Percentiles rank a stretch among this genome's conserved stretches.
Conservation (phyloP, 202 grass and related monocot species). For the Panicum virgatum region DNA sequence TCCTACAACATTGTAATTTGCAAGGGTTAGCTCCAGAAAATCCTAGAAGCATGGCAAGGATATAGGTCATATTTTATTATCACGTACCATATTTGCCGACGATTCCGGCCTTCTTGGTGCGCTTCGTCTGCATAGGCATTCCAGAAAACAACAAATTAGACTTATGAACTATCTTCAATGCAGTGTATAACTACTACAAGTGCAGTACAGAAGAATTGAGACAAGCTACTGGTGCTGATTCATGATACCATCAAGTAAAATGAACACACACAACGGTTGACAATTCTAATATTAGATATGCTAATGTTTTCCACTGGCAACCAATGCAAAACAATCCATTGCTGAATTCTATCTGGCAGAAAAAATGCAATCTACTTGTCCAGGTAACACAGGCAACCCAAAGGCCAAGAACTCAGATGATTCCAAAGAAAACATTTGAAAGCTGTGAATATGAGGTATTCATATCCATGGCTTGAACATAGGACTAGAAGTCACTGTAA, state of each 20-base stretch:
- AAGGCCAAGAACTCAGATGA: not conserved
- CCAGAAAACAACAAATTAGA: constrained; percentile 27
- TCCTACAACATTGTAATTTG: constrained; percentile 49
- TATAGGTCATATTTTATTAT: not conserved
- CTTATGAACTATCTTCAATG: not conserved
- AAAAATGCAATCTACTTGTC: not conserved
- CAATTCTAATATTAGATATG: not conserved
- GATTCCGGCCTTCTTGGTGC: constrained; percentile 94
- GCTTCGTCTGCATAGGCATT: constrained; percentile 68
- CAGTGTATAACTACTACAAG: not conserved
- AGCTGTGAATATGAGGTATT: not conserved
- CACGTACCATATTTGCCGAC: constrained; percentile 86
- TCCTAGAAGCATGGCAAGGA: not conserved
- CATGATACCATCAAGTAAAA: not conserved
- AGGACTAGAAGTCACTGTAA: not conserved
- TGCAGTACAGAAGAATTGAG: not conserved
- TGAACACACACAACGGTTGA: not conserved
- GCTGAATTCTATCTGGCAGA: not conserved
- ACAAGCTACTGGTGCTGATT: not conserved
- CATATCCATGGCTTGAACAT: not conserved
- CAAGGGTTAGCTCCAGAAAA: not conserved
- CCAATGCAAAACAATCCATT: not conserved
- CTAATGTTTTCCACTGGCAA: not conserved
- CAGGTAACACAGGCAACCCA: not conserved
- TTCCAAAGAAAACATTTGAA: not conserved